phyloP scores from a whole-genome alignment of 441 rosid genomes.

The Euphorbia celastroides region DNA sequence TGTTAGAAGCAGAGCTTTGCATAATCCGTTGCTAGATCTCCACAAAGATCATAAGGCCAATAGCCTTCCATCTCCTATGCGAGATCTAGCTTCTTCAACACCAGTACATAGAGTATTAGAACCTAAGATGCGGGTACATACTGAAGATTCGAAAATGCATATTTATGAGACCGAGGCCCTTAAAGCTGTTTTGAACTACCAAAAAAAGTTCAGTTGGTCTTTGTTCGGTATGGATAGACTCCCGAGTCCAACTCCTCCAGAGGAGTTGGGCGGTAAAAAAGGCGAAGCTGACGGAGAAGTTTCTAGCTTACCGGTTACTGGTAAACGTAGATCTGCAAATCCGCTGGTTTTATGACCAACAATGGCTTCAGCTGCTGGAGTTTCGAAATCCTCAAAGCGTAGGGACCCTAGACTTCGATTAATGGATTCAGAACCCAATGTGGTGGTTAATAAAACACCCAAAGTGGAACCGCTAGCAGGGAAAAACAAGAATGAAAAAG shows the following conservation, averaged over 20 bases:
- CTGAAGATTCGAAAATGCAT: constrained; percentile 39
- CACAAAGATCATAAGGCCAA: constrained; percentile 91
- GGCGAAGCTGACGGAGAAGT: constrained; percentile 63
- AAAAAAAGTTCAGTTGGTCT: constrained; percentile 56
- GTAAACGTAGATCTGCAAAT: constrained; percentile 26
- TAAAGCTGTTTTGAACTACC: constrained; percentile 74
- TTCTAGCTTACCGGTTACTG: constrained; percentile 40
- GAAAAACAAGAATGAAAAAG: constrained; percentile 45
- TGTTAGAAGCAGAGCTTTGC: constrained; percentile 45
- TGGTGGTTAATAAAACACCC: constrained; percentile 28
- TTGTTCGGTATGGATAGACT: constrained; percentile 53
- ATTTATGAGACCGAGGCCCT: constrained; percentile 75
- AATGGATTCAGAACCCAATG: constrained; percentile 39
- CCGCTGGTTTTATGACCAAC: constrained; percentile 31
- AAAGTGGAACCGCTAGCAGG: constrained; percentile 40
- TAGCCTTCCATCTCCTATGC: constrained; percentile 96
- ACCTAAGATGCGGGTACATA: constrained; percentile 29
- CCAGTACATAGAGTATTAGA: constrained; percentile 34
- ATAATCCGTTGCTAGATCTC: constrained; percentile 82
- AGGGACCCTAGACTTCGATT: constrained; percentile 92
- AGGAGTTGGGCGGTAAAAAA: constrained; percentile 52
- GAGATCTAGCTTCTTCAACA: constrained; percentile 49
- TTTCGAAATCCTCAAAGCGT: constrained; percentile 54
- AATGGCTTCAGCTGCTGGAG: constrained; percentile 27
- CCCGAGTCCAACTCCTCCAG: constrained; percentile 98